Base-by-base conservation (phyloP, 2,329 filamentous ascomycete genomes). In the Diaporthe destruens region DNA sequence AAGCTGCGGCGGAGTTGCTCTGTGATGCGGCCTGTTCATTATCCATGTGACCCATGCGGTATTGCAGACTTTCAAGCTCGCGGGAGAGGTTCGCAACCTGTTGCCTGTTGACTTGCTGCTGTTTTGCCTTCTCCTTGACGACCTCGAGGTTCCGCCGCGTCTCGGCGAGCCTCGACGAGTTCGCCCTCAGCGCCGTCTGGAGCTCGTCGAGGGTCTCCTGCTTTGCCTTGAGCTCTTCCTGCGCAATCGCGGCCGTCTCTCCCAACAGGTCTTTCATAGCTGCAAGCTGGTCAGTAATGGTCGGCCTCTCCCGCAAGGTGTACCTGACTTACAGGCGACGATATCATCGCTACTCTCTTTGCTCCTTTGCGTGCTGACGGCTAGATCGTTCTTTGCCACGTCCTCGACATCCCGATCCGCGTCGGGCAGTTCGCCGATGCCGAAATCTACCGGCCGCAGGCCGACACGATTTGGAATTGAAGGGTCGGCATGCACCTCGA, bases 401-500 rank as follows among this genome's bases (percentile, higher is more conserved):
- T 85, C 82, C 16, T 87, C 86, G 2, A 81, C 80, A 18, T 82
- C 83, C 66, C 94, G 92, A 12, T 90, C 90, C 6, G 94, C 94
- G 16, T 70, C 80, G 23, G 83, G 84, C 65, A 94, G 92, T 16
- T 90, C 90, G 5, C 94, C 94, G 36, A 98, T 94, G 11, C 96
- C 96, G 84, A 99, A 99, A 80, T 98, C 96, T n/a, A 95, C 87
- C 0, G 96, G 95, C 51, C 94, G 89, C 16, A 98, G 87, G 25
- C 96, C 95, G 56, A 95, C 95, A 63, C 95, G 91, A 78, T 99
- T 99, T 7, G 94, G 89, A 78, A 98, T 95, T 69, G 92, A 91
- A n/a, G 95, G 93, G 81, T 98, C 95, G 1, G 96, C 96, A 71
- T 96, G 95, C 55, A 99, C 95, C 82, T 99, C 96, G 14, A 98